phyloP scores from a whole-genome alignment of 176 grass and related monocot genomes.

The Chloris gayana region DNA sequence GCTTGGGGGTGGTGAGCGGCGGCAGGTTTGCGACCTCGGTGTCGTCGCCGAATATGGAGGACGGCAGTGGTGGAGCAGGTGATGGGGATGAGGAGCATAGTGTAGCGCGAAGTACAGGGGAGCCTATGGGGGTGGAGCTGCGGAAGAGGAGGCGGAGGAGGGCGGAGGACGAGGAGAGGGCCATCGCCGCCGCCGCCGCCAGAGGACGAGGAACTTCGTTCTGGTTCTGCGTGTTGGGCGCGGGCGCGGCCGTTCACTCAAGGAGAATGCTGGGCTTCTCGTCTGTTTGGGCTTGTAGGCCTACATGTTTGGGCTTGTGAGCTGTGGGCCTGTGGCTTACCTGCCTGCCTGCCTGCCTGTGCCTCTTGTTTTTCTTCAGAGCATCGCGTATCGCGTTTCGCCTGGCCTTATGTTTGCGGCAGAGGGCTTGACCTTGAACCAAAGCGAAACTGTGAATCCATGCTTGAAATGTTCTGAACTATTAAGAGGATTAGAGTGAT shows the following conservation, averaged over 20 bases:
- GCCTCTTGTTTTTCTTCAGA: not conserved
- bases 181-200: conserved; percentile 35
- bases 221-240: not conserved
- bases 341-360: too few species aligned
- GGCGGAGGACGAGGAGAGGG: conserved; percentile 40
- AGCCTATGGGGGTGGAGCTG: conserved; percentile 37
- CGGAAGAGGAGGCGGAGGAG: conserved; percentile 49
- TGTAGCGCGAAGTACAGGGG: conserved; percentile 29
- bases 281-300: not conserved
- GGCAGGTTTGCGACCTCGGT: conserved; percentile 60
- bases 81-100: conserved; percentile 41
- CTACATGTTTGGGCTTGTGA: not conserved
- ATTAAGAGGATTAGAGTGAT: not conserved
- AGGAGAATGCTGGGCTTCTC: not conserved
- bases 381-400: not conserved
- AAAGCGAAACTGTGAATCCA: not conserved
- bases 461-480: not conserved
- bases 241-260: not conserved
- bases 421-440: not conserved
- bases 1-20: conserved; percentile 78
- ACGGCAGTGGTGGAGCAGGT: conserved; percentile 16
- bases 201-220: not conserved
- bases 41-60: conserved; percentile 53
- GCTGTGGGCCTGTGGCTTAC: too few species aligned
- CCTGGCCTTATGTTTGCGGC: not conserved